Percentiles rank a stretch among this genome's conserved stretches.
Evolutionary conservation across 805 yeast species (phyloP).

Genomic region (Maudiozyma pseudohumilis): DNA sequence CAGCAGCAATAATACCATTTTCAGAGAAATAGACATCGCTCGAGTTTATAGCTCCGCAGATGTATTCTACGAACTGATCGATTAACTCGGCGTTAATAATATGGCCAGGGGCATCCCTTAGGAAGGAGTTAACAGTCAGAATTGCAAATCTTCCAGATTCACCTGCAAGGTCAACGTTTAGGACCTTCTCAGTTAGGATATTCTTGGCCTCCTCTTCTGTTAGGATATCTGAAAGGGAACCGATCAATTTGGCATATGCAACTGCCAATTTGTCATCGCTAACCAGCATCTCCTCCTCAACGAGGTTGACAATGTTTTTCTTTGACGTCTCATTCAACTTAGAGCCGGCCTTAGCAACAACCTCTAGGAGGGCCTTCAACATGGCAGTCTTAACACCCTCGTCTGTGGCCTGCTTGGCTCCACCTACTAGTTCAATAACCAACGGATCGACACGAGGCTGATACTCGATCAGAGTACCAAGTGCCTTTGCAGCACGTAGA

Average conservation of each 20-base stretch:
- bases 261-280: conserved; percentile 54
- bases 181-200: conserved; percentile 50
- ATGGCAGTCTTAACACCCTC: conserved; percentile 74
- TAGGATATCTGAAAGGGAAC: conserved; percentile 62
- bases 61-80: conserved; percentile 39
- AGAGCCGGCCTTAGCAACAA: conserved; percentile 67
- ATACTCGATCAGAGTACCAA: conserved; percentile 77
- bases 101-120: conserved; percentile 64
- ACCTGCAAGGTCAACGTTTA: conserved; percentile 35
- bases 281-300: conserved; percentile 56
- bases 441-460: conserved; percentile 94
- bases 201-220: conserved; percentile 52
- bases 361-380: conserved; percentile 75
- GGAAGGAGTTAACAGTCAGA: conserved; percentile 66
- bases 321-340: conserved; percentile 70
- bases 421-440: conserved; percentile 70
- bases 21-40: conserved; percentile 50
- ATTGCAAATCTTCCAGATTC: conserved; percentile 52
- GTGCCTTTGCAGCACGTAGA: conserved; percentile 76
- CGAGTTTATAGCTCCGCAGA: conserved; percentile 36
- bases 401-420: conserved; percentile 57
- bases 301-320: conserved; percentile 53
- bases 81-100: conserved; percentile 45
- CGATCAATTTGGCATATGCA: conserved; percentile 70
- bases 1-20: conserved; percentile 69